Evolutionary conservation across 2,329 filamentous ascomycete species (phyloP).

Genomic region (Pseudopithomyces chartarum): DNA sequence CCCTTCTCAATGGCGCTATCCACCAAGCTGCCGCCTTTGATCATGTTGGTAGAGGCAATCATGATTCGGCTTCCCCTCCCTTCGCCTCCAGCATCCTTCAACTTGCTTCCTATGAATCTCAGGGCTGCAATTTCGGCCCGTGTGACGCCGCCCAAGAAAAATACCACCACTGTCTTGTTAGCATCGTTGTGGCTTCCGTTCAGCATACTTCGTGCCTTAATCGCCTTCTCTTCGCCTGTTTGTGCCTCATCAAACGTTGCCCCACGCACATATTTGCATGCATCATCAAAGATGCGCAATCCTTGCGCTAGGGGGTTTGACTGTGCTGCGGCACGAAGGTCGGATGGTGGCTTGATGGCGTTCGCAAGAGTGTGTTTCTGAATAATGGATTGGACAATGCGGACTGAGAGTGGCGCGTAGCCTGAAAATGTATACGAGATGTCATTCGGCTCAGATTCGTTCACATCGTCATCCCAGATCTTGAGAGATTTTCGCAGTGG

Average conservation of each 20-base stretch:
- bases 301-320: slow-evolving; percentile 71
- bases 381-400: slow-evolving; percentile 88
- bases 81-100: slow-evolving; percentile 70
- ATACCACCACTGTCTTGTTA: slow-evolving; percentile 88
- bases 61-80: slow-evolving; percentile 75
- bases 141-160: slow-evolving; percentile 95
- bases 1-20: slow-evolving; percentile 78
- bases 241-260: slow-evolving; percentile 91
- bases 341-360: slow-evolving; percentile 56
- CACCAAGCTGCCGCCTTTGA: slow-evolving; percentile 90
- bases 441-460: slow-evolving; percentile 91
- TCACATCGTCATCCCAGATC: slow-evolving; percentile 94
- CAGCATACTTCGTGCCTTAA: slow-evolving; percentile 82
- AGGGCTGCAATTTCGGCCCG: slow-evolving; percentile 95
- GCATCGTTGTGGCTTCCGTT: slow-evolving; percentile 62
- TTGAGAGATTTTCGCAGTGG: slow-evolving; percentile 84
- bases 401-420: slow-evolving; percentile 89
- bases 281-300: slow-evolving; percentile 93
- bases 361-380: slow-evolving; percentile 84
- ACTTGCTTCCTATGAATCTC: slow-evolving; percentile 81
- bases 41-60: slow-evolving; percentile 89
- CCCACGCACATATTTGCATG: slow-evolving; percentile 83
- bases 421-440: slow-evolving; percentile 98
- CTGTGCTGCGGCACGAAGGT: slow-evolving; percentile 40
- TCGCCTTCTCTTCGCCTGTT: slow-evolving; percentile 89